These are phyloP conservation scores for Cadophora gregata DNA, from an alignment of 2,329 filamentous ascomycete species.

Conservation along the genomic window DNA sequence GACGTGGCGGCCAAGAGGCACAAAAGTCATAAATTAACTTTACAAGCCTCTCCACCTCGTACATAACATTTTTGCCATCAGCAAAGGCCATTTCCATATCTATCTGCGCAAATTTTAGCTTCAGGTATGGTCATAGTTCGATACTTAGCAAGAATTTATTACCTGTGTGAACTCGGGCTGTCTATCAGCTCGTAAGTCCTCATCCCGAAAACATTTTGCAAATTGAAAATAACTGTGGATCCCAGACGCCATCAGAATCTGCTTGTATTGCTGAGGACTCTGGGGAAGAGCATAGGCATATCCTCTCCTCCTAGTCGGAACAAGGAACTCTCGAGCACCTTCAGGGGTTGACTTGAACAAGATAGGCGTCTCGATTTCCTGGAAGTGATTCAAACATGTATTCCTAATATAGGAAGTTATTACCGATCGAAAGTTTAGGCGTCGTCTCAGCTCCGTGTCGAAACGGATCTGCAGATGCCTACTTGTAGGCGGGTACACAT, in stretches of 20 bases:
- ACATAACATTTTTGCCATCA: conserved; percentile 73
- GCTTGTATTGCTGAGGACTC: conserved; percentile 98
- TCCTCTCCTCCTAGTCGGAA: conserved; percentile 79
- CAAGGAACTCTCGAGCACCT: conserved; percentile 91
- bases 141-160: conserved; percentile 23
- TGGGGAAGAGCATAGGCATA: conserved; percentile 91
- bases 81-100: conserved; percentile 95
- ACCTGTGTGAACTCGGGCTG: conserved; percentile 97
- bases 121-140: neutral
- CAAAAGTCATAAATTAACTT: conserved; percentile 33
- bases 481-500: conserved; percentile 74
- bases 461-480: conserved; percentile 88
- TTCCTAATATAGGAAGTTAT: conserved; percentile 58
- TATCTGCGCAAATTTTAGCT: conserved; percentile 58
- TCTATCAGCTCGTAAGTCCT: conserved; percentile 88
- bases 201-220: conserved; percentile 93
- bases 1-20: neutral
- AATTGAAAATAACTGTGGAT: conserved; percentile 87
- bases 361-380: conserved; percentile 85
- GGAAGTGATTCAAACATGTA: conserved; percentile 33
- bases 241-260: conserved; percentile 93
- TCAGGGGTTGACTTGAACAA: conserved; percentile 98
- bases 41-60: conserved; percentile 40
- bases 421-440: conserved; percentile 72
- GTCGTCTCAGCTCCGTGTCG: conserved; percentile 66